Evolutionary conservation across 371 early-diverging fungal genomes (phyloP).

Genomic region (Fennellomyces sp.): DNA sequence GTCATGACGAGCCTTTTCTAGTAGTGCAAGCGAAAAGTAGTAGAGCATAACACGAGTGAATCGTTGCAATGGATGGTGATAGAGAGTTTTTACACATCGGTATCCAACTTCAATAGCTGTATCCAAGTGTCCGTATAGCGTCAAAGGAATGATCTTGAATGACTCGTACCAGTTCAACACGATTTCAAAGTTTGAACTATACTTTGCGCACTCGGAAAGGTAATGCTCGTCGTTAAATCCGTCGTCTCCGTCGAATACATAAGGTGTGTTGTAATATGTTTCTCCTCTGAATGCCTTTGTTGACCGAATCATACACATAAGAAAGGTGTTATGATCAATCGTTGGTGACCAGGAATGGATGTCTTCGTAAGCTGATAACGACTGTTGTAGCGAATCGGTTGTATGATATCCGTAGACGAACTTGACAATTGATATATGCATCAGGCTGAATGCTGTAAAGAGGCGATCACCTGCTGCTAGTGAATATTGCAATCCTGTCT

Average conservation of each 20-base stretch:
- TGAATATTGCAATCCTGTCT: slow-evolving; percentile 10
- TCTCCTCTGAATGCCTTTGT: slow-evolving; percentile 41
- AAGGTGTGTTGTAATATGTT: slow-evolving; percentile 25
- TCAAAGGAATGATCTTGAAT: slow-evolving; percentile 40
- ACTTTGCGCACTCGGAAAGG: slow-evolving; percentile 32
- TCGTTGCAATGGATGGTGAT: slow-evolving; percentile 39
- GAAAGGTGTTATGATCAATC: slow-evolving; percentile 34
- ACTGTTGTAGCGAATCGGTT: slow-evolving; percentile 13
- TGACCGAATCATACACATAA: slow-evolving; percentile 40
- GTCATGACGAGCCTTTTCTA: slow-evolving; percentile 24
- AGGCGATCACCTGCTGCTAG: slow-evolving; percentile 43
- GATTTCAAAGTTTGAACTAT: slow-evolving; percentile 28
- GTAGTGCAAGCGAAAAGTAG: slow-evolving; percentile 35
- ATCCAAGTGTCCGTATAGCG: slow-evolving; percentile 45
- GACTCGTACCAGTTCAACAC: slow-evolving; percentile 43
- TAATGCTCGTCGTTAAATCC: slow-evolving; percentile 43
- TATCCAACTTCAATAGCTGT: slow-evolving; percentile 35
- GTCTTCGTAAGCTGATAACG: slow-evolving; percentile 38
- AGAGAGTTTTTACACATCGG: slow-evolving; percentile 22
- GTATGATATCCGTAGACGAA: too few relatives aligned
- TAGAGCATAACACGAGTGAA: slow-evolving; percentile 35
- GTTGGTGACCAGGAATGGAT: slow-evolving; percentile 42
- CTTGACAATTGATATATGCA: too few relatives aligned
- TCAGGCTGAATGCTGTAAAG: slow-evolving; percentile 32
- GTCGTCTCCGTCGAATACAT: slow-evolving; percentile 46